Base-by-base conservation (phyloP, 1,284 basidiomycete genomes). In the Ceratobasidium sp. region DNA sequence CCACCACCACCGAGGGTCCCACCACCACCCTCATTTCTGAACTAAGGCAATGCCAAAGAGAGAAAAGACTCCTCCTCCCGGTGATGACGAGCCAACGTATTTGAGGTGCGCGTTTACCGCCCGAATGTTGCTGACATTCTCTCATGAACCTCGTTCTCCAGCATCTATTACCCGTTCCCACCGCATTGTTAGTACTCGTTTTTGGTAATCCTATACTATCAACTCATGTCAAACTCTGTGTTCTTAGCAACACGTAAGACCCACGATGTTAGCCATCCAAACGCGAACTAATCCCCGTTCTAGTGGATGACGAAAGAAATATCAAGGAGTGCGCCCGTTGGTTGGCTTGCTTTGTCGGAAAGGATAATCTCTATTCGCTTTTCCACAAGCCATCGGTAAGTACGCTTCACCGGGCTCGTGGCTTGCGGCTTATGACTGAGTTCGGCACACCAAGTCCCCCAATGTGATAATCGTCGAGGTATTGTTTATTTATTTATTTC, bases 391-490 rank as follows among this genome's bases (percentile, higher is more conserved):
- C 73, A 56, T 56, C 49, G 18, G 73, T 76, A 13, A 15, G 73
- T 67, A 44, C 0, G 23, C 12, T 33, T 23, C 15, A 10, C 20
- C 63, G 15, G 20, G 9, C 49, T 20, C 7, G 26, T 26, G 12
- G 6, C 63, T 15, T 33, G 33, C 4, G 33, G 33, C 6, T 26
- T 23, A 6, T 3, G 28, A 39, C 26, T 42, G 46, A 6, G 12
- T 51, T 51, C 39, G 18, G 12, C 18, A 2, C 58, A 26, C 42
- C 10, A n/a, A 76, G 73, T 66, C 73, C 5, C 73, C 73, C 2
- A 76, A 76, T 40, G 63, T 67, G 53, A 67, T 76, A 23, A 76
- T 76, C 28, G 63, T 26, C 40, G 73, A 76, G 63, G 73, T 76
- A 20, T 6, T 13, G 13, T n/a, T 18, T 5, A 3, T 20, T 5